Conservation (phyloP, 23 red algal species). For the Gracilaria domingensis region DNA sequence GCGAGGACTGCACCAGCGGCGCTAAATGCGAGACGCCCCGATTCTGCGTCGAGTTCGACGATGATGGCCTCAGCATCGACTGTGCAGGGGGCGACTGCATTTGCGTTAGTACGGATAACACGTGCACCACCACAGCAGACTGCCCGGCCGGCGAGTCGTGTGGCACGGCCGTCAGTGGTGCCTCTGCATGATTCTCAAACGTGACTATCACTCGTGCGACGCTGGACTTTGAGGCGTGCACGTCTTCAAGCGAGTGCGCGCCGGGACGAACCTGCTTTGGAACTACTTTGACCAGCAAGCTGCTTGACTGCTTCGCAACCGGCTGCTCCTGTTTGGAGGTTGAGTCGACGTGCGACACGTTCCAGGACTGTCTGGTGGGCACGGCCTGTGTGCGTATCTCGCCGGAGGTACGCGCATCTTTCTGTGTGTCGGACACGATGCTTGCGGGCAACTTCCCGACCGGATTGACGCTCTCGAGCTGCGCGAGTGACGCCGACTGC, state of each 20-base stretch:
- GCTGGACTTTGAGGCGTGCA: background rate
- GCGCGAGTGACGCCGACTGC: background rate
- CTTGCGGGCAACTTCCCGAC: background rate
- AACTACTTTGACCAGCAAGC: background rate
- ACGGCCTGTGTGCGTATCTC: background rate
- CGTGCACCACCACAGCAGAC: background rate
- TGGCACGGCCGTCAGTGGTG: background rate
- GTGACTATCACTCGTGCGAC: background rate
- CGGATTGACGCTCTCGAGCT: background rate
- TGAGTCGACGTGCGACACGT: background rate
- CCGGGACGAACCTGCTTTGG: background rate
- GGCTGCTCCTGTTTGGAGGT: background rate
- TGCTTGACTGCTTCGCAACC: background rate
- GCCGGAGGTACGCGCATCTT: background rate
- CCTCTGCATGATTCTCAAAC: background rate
- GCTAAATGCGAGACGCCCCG: background rate
- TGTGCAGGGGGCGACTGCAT: background rate
- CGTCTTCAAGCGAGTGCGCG: background rate
- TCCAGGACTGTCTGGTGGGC: conserved; percentile 5
- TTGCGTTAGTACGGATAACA: too few species aligned
- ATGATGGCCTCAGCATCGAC: background rate
- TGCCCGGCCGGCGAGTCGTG: background rate
- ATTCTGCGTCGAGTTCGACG: background rate
- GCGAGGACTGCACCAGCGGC: background rate
- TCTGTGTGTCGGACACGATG: background rate